Evolutionary conservation across 2,329 filamentous ascomycete species (phyloP), one percentile per base, ranked within the genome.

Genomic region (Colletotrichum nymphaeae): DNA sequence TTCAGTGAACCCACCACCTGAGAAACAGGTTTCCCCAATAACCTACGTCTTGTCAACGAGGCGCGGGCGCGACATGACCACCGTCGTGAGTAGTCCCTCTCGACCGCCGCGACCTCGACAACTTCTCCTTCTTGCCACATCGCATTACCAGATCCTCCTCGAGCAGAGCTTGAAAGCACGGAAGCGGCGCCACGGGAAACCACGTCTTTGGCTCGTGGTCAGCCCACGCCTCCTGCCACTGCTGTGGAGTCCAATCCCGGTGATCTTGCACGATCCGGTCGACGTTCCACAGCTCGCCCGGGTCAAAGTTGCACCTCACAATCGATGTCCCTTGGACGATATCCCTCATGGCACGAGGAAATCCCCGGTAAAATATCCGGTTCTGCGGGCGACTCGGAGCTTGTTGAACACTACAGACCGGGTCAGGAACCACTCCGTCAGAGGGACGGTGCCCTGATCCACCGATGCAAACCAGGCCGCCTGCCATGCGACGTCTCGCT

Each of bases 401-500:
- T 2, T 42, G 35, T 42, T 12, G 35, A 5, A 42, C 14, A 42
- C 5, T 12, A 16, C 16, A 12, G 35, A 42, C 4, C 14, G 4
- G 14, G 16, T 46, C 0, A 46, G 37, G n/a, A 35, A 28, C 35
- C 12, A 28, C 37, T 37, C 26, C n/a, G 63, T 19, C 3, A 24
- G 26, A 9, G 53, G n/a, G 26, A 66, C 14, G 2, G 53, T 52
- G 12, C 64, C 37, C 3, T 8, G 35, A 6, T n/a, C n/a, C 5
- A 56, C 35, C 2, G 32, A 55, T 11, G 22, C 69, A 14, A 56
- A 16, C 46, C 64, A 60, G 7, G 66, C 66, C 1, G 4, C 22
- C 24, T 58, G 53, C 70, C 70, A 73, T 1, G 37, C 60, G 11
- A 67, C 49, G 9, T 73, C 66, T 16, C 55, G 60, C 5, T 65